Percentiles rank a stretch among this genome's conserved stretches.
Evolutionary conservation across 2,329 filamentous ascomycete genomes (phyloP).

Genomic region (Colletotrichum musae): DNA sequence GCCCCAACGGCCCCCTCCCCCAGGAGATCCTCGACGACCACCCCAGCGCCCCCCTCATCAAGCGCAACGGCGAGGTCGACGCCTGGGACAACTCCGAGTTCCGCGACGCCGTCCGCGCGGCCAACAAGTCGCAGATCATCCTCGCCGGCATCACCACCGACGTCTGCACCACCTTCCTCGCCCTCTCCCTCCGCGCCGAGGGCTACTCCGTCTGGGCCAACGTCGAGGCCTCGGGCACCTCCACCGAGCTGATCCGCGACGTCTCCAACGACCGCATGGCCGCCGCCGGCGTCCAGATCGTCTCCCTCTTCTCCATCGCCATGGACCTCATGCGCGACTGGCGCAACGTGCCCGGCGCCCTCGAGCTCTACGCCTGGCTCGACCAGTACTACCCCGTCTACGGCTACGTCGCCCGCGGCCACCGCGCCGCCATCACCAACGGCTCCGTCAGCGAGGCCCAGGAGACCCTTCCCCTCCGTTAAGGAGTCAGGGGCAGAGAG

Average conservation of each 20-base stretch:
- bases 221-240: slow-evolving; percentile 79
- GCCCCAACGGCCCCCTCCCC: slow-evolving; percentile 80
- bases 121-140: slow-evolving; percentile 79
- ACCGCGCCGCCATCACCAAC: slow-evolving; percentile 72
- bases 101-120: slow-evolving; percentile 73
- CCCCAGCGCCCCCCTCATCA: slow-evolving; percentile 75
- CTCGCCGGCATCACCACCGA: slow-evolving; percentile 81
- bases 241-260: slow-evolving; percentile 71
- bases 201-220: slow-evolving; percentile 84
- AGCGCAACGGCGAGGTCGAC: slow-evolving; percentile 80
- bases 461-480: slow-evolving; percentile 45
- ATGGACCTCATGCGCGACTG: slow-evolving; percentile 81
- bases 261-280: slow-evolving; percentile 78
- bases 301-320: slow-evolving; percentile 74
- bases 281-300: slow-evolving; percentile 74
- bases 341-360: slow-evolving; percentile 67
- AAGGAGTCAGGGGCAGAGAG: not conserved
- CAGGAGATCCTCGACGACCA: slow-evolving; percentile 79
- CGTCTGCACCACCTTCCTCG: slow-evolving; percentile 82
- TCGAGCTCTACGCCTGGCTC: slow-evolving; percentile 73
- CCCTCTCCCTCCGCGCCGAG: slow-evolving; percentile 78
- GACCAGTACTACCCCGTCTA: slow-evolving; percentile 77
- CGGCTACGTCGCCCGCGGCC: slow-evolving; percentile 73
- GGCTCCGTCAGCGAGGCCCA: slow-evolving; percentile 73
- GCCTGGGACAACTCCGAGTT: slow-evolving; percentile 84